Percentiles rank a stretch among this genome's conserved stretches.
phyloP scores from a whole-genome alignment of 495 filamentous ascomycete genomes.

The Talaromyces stipitatus region DNA sequence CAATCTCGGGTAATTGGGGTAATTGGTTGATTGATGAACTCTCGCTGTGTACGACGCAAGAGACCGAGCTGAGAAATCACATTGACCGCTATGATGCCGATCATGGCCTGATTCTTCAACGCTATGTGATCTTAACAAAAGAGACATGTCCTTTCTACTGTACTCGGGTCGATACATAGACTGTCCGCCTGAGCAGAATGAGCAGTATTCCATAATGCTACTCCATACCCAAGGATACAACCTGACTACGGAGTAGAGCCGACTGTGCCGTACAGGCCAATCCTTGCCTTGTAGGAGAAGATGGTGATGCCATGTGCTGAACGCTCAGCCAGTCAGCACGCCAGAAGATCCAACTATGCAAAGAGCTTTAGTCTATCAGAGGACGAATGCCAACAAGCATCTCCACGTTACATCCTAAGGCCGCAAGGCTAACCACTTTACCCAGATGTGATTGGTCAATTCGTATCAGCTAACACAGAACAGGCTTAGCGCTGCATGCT shows the following conservation, averaged over 20 bases:
- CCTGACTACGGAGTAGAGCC: background rate
- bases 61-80: background rate
- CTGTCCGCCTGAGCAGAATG: too few species aligned
- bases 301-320: background rate
- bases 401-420: slow-evolving; percentile 4
- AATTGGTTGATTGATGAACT: background rate
- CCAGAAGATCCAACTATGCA: too few species aligned
- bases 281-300: background rate
- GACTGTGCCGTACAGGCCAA: background rate
- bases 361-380: too few species aligned
- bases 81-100: background rate
- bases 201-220: too few species aligned
- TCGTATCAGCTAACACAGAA: background rate
- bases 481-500: background rate
- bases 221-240: background rate
- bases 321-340: background rate
- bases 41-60: background rate
- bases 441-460: background rate
- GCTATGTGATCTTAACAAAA: background rate
- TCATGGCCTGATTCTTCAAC: background rate
- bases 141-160: too few species aligned
- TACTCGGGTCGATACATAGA: too few species aligned
- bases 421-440: background rate
- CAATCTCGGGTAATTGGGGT: background rate
- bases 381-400: too few species aligned